phyloP scores from a whole-genome alignment of 306 rosid species.

The Calophaca sinica region DNA sequence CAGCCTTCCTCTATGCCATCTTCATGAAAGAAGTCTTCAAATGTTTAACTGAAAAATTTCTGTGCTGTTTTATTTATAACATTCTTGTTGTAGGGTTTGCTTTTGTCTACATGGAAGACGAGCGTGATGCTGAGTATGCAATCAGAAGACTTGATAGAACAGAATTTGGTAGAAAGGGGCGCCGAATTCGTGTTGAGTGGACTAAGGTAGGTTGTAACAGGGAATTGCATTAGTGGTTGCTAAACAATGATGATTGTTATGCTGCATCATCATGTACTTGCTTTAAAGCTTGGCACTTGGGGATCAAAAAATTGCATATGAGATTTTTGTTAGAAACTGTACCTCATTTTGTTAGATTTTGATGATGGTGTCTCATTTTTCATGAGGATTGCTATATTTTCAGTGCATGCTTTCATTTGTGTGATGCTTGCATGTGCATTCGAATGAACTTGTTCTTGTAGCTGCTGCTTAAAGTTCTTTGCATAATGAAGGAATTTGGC shows the following conservation, averaged over 20 bases:
- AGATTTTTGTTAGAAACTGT: neutral
- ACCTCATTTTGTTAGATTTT: neutral
- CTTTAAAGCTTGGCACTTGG: conserved; percentile 10
- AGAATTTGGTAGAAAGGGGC: conserved; percentile 86
- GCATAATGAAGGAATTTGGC: conserved; percentile 11
- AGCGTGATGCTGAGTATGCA: conserved; percentile 87
- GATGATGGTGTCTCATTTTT: conserved; percentile 10
- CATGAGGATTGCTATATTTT: conserved; percentile 18
- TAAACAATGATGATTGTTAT: neutral
- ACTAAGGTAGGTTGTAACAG: conserved; percentile 62
- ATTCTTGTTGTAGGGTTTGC: conserved; percentile 69
- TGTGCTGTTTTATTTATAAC: conserved; percentile 48
- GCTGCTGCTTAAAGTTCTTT: conserved; percentile 30
- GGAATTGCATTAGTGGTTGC: conserved; percentile 15
- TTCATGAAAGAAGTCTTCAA: conserved; percentile 30
- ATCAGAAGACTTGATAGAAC: conserved; percentile 86
- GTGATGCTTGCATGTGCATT: conserved; percentile 1
- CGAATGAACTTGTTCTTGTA: conserved; percentile 35
- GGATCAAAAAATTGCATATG: conserved; percentile 8
- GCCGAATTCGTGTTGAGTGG: conserved; percentile 88
- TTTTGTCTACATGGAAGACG: conserved; percentile 86
- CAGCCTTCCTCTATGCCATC: conserved; percentile 35
- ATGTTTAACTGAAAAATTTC: conserved; percentile 24
- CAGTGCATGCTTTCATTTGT: conserved; percentile 12
- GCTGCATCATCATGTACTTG: neutral